Evolutionary conservation across 1,284 basidiomycete genomes (phyloP), one percentile per base, ranked within the genome.

Genomic region (Sparassis latifolia): DNA sequence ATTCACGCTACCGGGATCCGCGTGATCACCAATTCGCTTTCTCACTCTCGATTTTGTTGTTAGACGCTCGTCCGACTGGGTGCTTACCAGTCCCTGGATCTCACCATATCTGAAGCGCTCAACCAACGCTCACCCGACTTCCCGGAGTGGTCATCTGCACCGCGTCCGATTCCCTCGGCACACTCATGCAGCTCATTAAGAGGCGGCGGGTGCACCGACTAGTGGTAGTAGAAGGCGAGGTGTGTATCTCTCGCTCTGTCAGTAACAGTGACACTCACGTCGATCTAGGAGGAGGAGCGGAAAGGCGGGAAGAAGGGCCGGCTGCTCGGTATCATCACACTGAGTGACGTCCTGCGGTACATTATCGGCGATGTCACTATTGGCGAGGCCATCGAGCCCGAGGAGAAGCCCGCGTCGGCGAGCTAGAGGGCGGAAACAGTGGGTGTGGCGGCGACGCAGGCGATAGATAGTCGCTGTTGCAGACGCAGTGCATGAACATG

Each of bases 71-170:
- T 99, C 38, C 84, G 94, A n/a, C 80, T 93, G 10, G 95, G 95
- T 49, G 92, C 88, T 5, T 99, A 98, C 68, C 90, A 95, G 63
- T 86, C 91, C 3, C 80, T 99, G 2, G 96, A 98, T 69, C 75
- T 97, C 47, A 98, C 90, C n/a, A 93, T 99, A 58, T 84, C 84
- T 20, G 90, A 96, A 68, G 97, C 97, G 1, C 77, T 99, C 48
- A 89, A 86, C 56, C 88, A 96, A 62, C 85, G 97, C 4, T 89
- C 87, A 5, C 80, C 88, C 5, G 97, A 99, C 67, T 99, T 98
- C 66, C 91, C 5, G 97, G 97, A 10, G 94, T 99, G 2, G 92
- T 97, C 53, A 92, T 96, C 27, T 99, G 97, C 66, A 92, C 91
- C 1, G 92, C 92, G 1, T 82, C 87, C 5, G 96, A 99, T 66